A percentile compares a stretch with the other conserved stretches of the same genome.
Evolutionary conservation across 2,329 filamentous ascomycete species (phyloP).

Genomic region (Chrysoporthe puriensis): DNA sequence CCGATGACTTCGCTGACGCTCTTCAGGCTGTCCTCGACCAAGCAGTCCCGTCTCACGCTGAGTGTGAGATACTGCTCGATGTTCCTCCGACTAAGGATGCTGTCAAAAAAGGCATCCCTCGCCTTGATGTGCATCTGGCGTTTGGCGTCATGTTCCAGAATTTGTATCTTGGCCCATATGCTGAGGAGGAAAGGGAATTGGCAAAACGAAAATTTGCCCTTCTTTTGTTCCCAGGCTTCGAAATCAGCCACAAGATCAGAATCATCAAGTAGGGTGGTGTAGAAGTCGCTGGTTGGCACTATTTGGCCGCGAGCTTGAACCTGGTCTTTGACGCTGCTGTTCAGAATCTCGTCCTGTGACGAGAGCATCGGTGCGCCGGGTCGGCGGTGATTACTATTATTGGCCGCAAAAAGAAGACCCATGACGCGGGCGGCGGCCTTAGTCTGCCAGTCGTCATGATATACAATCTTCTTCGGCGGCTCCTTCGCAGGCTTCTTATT

Average conservation of each 20-base stretch:
- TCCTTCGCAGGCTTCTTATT: conserved; percentile 57
- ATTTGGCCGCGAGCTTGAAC: conserved; percentile 64
- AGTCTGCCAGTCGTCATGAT: conserved; percentile 88
- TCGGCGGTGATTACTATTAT: conserved; percentile 51
- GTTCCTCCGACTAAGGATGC: conserved; percentile 74
- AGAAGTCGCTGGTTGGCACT: conserved; percentile 82
- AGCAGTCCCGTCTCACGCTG: conserved; percentile 78
- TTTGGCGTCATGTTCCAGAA: conserved; percentile 84
- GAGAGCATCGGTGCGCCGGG: conserved; percentile 30
- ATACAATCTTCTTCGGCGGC: conserved; percentile 61
- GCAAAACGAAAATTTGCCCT: conserved; percentile 81
- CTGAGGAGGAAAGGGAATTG: conserved; percentile 92
- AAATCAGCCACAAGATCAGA: conserved; percentile 86
- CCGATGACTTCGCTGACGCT: conserved; percentile 85
- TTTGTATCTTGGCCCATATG: conserved; percentile 89
- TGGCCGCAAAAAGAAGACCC: conserved; percentile 80
- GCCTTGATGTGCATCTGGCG: conserved; percentile 90
- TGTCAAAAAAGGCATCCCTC: conserved; percentile 88
- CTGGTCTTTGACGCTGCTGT: conserved; percentile 43
- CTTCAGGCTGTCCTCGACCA: conserved; percentile 86
- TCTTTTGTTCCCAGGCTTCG: conserved; percentile 80
- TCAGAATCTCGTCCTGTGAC: conserved; percentile 35
- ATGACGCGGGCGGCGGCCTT: conserved; percentile 79
- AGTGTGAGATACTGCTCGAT: conserved; percentile 80
- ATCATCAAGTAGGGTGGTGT: conserved; percentile 84